phyloP scores from a whole-genome alignment of 2,329 filamentous ascomycete species.

The Hymenoscyphus repandus region DNA sequence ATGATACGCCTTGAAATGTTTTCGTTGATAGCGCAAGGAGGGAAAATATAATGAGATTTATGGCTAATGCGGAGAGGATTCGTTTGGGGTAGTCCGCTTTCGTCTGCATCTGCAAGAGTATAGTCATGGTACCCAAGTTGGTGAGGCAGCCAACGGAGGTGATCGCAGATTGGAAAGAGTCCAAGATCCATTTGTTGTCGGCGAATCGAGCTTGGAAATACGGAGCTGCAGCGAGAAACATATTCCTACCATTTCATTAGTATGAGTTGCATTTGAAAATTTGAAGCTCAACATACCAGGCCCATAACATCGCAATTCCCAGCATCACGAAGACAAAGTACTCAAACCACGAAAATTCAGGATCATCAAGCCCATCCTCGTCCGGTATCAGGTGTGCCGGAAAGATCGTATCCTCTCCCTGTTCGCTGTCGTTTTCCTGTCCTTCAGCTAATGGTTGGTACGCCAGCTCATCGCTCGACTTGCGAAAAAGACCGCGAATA shows the following conservation, averaged over 20 bases:
- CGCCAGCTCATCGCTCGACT: conserved; percentile 17
- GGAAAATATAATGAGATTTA: conserved; percentile 73
- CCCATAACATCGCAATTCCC: conserved; percentile 94
- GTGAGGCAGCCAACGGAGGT: conserved; percentile 80
- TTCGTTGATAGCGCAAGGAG: conserved; percentile 77
- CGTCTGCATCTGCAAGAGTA: conserved; percentile 75
- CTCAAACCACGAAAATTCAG: conserved; percentile 74
- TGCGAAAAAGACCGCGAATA: conserved; percentile 22
- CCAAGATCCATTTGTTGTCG: conserved; percentile 62
- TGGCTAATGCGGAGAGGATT: conserved; percentile 69
- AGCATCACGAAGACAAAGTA: conserved; percentile 82
- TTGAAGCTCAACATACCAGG: conserved; percentile 59
- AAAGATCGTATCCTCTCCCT: conserved; percentile 17
- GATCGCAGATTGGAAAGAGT: conserved; percentile 86
- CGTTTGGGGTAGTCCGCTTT: conserved; percentile 83
- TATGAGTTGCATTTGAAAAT: background rate
- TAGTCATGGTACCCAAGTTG: conserved; percentile 69
- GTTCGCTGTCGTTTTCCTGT: conserved; percentile 13
- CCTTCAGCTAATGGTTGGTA: conserved; percentile 24
- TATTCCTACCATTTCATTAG: conserved; percentile 65
- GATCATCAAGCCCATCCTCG: conserved; percentile 19
- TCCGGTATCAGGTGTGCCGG: conserved; percentile 8
- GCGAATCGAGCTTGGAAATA: conserved; percentile 86
- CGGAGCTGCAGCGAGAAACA: conserved; percentile 92
- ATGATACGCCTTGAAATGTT: conserved; percentile 55